phyloP scores from a whole-genome alignment of 768 basidiomycete genomes.

The Lentinus tigrinus region DNA sequence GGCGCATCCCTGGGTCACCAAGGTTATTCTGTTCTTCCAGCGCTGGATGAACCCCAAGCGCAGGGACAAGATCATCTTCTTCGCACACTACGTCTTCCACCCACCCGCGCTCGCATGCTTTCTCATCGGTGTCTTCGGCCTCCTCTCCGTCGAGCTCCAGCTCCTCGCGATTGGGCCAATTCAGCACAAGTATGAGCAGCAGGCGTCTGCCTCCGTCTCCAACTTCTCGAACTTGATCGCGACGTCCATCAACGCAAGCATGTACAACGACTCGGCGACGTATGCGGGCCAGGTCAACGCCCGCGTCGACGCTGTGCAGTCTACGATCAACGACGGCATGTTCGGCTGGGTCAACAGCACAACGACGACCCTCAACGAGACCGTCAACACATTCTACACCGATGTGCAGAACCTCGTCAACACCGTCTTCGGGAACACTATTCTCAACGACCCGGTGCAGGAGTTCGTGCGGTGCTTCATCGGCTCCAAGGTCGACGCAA shows the following conservation, averaged over 20 bases:
- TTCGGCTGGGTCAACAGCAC: constrained; percentile 96
- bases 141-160: constrained; percentile 86
- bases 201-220: constrained; percentile 56
- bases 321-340: constrained; percentile 77
- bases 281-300: constrained; percentile 81
- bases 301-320: constrained; percentile 69
- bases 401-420: constrained; percentile 81
- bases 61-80: constrained; percentile 79
- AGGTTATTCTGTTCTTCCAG: constrained; percentile 56
- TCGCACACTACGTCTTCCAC: constrained; percentile 88
- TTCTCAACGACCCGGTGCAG: constrained; percentile 77
- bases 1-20: constrained; percentile 72
- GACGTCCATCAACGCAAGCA: constrained; percentile 74
- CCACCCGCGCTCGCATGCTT: constrained; percentile 88
- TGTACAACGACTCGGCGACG: constrained; percentile 73
- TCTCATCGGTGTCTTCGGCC: constrained; percentile 88
- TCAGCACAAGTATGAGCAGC: constrained; percentile 61
- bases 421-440: constrained; percentile 78
- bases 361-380: constrained; percentile 82
- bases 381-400: constrained; percentile 82
- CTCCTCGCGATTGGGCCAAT: constrained; percentile 77
- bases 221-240: constrained; percentile 74
- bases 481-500: constrained; percentile 84
- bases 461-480: constrained; percentile 89
- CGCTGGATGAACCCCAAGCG: constrained; percentile 53